These are phyloP conservation scores for Karstenula rhodostoma DNA, from an alignment of 2,329 filamentous ascomycete genomes.

Conservation along the genomic window DNA sequence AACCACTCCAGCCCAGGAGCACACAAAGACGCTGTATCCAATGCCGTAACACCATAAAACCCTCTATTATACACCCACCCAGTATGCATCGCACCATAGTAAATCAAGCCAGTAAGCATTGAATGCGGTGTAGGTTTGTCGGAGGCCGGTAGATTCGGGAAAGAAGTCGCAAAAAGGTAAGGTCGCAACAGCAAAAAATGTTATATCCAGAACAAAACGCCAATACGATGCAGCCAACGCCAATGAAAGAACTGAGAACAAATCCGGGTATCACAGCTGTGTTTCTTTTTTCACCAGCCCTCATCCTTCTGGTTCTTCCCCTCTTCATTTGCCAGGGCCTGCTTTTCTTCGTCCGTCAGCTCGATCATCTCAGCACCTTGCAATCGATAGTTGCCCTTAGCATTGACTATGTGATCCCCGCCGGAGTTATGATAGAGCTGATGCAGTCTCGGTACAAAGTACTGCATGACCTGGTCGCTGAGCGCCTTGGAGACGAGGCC, in stretches of 20 bases:
- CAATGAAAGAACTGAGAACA: neutral
- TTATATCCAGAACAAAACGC: neutral
- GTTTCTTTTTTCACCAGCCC: conserved; percentile 24
- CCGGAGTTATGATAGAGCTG: conserved; percentile 40
- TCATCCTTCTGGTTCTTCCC: conserved; percentile 48
- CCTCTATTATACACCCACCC: neutral
- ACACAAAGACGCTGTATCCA: too few species aligned
- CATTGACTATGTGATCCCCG: conserved; percentile 42
- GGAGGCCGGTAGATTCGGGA: neutral
- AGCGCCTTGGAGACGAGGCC: conserved; percentile 41
- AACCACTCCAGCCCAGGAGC: too few species aligned
- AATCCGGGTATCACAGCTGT: conserved; percentile 9
- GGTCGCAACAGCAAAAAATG: neutral
- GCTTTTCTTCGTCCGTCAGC: conserved; percentile 43
- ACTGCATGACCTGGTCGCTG: conserved; percentile 48
- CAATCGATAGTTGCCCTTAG: conserved; percentile 42
- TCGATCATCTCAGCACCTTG: conserved; percentile 44
- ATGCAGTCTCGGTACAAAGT: conserved; percentile 46
- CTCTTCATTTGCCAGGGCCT: conserved; percentile 22
- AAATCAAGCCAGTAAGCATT: neutral
- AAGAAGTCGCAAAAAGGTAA: neutral
- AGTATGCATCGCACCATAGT: neutral
- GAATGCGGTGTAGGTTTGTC: neutral
- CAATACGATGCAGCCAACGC: conserved; percentile 1
- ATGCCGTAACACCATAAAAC: too few species aligned